A percentile compares a stretch with the other conserved stretches of the same genome.
Conservation (phyloP, 352 stramenopile genomes). For the Phytophthora pseudosyringae region DNA sequence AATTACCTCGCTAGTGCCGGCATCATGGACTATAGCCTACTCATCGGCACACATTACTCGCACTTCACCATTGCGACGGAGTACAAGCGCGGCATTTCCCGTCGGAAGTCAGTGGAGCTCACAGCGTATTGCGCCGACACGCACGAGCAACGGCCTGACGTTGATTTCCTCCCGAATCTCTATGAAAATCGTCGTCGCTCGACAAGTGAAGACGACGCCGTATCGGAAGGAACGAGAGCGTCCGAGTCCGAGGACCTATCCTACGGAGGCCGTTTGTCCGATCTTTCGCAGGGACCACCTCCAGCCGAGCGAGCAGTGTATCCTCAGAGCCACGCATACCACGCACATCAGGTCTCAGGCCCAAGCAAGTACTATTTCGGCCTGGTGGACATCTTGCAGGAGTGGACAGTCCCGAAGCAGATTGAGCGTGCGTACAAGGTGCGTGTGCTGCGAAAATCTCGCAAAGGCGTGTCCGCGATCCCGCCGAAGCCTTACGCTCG, state of each 20-base stretch:
- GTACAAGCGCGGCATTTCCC: constrained; percentile 35
- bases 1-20: constrained; percentile 83
- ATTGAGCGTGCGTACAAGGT: constrained; percentile 87
- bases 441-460: constrained; percentile 72
- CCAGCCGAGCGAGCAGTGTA: constrained; percentile 34
- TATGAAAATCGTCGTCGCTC: constrained; percentile 33
- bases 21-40: constrained; percentile 93
- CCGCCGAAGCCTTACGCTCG: constrained; percentile 70
- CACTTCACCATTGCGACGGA: constrained; percentile 77
- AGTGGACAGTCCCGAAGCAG: constrained; percentile 86
- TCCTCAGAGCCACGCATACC: constrained; percentile 57
- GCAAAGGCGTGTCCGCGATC: constrained; percentile 79
- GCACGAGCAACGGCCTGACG: constrained; percentile 28
- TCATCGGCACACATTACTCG: constrained; percentile 88
- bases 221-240: constrained; percentile 32
- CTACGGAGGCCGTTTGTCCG: constrained; percentile 18
- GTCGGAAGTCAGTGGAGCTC: constrained; percentile 40
- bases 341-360: constrained; percentile 81
- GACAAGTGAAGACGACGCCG: constrained; percentile 27
- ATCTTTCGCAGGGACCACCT: constrained; percentile 8
- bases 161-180: constrained; percentile 53
- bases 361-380: constrained; percentile 92
- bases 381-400: constrained; percentile 90
- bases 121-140: constrained; percentile 35
- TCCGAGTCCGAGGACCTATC: constrained; percentile 38